phyloP scores from a whole-genome alignment of 2,329 filamentous ascomycete species.

The Alternaria gansuensis region DNA sequence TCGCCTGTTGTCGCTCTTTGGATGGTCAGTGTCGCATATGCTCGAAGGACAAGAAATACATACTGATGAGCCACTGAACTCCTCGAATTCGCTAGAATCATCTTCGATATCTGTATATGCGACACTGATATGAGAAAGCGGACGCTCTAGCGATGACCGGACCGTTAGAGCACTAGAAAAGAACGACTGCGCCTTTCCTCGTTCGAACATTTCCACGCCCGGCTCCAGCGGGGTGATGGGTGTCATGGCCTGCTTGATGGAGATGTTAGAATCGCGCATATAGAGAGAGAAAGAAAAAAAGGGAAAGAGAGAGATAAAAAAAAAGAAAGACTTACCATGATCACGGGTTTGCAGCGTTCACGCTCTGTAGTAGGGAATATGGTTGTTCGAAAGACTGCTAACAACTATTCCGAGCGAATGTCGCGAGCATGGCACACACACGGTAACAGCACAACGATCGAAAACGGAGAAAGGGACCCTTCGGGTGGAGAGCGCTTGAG shows the following conservation, averaged over 20 bases:
- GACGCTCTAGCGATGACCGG: constrained; percentile 61
- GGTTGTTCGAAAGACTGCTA: constrained; percentile 34
- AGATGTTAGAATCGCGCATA: constrained; percentile 33
- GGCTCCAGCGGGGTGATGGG: constrained; percentile 56
- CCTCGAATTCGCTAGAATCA: constrained; percentile 54
- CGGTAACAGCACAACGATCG: constrained; percentile 43
- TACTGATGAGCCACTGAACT: constrained; percentile 72
- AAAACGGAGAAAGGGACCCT: constrained; percentile 52
- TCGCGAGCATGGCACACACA: constrained; percentile 46
- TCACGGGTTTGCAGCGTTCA: constrained; percentile 35
- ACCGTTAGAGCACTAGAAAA: constrained; percentile 59
- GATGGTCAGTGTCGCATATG: constrained; percentile 35
- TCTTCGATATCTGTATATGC: constrained; percentile 81
- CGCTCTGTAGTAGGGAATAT: constrained; percentile 26
- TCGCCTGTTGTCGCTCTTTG: constrained; percentile 66
- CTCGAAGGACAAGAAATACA: constrained; percentile 43
- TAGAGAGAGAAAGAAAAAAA: constrained; percentile 15
- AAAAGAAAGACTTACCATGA: constrained; percentile 46
- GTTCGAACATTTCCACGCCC: constrained; percentile 60
- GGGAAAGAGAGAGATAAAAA: too few relatives aligned
- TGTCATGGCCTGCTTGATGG: constrained; percentile 57
- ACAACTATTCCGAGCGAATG: constrained; percentile 31
- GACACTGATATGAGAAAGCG: constrained; percentile 76
- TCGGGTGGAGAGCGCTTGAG: constrained; percentile 55
- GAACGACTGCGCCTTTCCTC: constrained; percentile 63